These are phyloP conservation scores for Diplosphaera chodatii DNA, from an alignment of 139 green algal species.

Conservation along the genomic window DNA sequence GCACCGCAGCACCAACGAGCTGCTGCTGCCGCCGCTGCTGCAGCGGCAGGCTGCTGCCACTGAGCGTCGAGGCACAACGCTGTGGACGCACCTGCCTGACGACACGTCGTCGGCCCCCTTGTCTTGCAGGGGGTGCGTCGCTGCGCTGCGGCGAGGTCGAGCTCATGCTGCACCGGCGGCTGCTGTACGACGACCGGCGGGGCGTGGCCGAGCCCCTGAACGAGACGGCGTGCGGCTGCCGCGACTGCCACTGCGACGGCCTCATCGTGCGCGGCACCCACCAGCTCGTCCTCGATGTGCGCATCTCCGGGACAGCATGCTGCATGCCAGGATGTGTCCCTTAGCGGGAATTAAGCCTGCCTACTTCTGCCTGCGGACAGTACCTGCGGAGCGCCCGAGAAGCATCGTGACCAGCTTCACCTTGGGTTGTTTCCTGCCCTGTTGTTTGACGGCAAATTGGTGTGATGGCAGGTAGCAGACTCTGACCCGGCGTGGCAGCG, in stretches of 20 bases:
- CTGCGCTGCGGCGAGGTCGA: conserved; percentile 44
- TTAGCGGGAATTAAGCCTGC: not conserved
- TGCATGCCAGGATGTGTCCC: not conserved
- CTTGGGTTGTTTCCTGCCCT: too few relatives aligned
- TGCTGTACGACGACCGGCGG: conserved; percentile 48
- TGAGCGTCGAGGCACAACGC: not conserved
- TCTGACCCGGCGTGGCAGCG: conserved; percentile 6
- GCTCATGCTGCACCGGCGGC: conserved; percentile 56
- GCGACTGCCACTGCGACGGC: conserved; percentile 38
- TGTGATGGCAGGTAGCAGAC: too few relatives aligned
- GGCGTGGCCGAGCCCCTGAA: conserved; percentile 69
- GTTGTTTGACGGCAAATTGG: too few relatives aligned
- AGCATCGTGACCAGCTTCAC: not conserved
- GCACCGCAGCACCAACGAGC: too few relatives aligned
- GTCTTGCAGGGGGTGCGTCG: conserved; percentile 23
- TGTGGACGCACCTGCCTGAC: not conserved
- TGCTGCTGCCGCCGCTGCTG: too few relatives aligned
- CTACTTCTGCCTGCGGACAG: not conserved
- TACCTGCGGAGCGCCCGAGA: not conserved
- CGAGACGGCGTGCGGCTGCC: conserved; percentile 64
- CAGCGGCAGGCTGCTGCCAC: too few relatives aligned
- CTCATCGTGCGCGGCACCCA: conserved; percentile 38
- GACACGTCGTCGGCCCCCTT: not conserved
- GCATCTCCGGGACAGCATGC: not conserved
- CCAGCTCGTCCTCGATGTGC: conserved; percentile 17